A percentile compares a stretch with the other conserved stretches of the same genome.
Evolutionary conservation across 257 asterid species (phyloP).

Genomic region (Gentiana straminea): DNA sequence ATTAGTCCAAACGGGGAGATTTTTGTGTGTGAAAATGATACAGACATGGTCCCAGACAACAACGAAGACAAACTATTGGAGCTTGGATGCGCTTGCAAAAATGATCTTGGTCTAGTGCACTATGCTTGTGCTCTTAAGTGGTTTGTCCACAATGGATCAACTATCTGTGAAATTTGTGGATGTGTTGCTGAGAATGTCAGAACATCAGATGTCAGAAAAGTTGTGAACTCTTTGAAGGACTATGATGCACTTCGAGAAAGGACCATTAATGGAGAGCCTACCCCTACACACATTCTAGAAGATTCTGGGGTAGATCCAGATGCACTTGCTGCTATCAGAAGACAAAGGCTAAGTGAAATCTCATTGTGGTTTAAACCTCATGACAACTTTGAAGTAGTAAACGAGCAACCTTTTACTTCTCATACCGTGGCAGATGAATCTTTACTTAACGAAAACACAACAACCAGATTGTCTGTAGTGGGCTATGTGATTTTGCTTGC

Average conservation of each 20-base stretch:
- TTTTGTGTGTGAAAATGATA: constrained; percentile 60
- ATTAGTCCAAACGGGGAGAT: constrained; percentile 84
- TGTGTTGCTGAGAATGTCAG: constrained; percentile 47
- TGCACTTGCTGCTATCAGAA: constrained; percentile 87
- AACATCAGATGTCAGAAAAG: constrained; percentile 51
- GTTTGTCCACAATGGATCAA: constrained; percentile 90
- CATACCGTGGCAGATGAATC: constrained; percentile 43
- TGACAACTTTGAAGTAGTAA: constrained; percentile 46
- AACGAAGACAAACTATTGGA: constrained; percentile 49
- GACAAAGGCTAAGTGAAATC: constrained; percentile 85
- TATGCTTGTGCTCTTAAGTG: constrained; percentile 91
- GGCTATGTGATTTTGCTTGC: constrained; percentile 86
- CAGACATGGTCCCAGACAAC: constrained; percentile 52
- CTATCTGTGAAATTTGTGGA: constrained; percentile 80
- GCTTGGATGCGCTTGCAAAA: constrained; percentile 90
- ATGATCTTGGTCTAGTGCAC: constrained; percentile 79
- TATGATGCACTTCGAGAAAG: constrained; percentile 57
- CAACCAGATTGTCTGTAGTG: constrained; percentile 85
- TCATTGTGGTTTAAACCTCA: constrained; percentile 80
- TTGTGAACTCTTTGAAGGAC: constrained; percentile 58
- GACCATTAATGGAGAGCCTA: constrained; percentile 67
- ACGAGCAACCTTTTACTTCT: constrained; percentile 43
- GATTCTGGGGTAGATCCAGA: constrained; percentile 72
- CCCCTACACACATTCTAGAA: constrained; percentile 34
- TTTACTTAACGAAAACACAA: constrained; percentile 45